A percentile compares a stretch with the other conserved stretches of the same genome.
Conservation (phyloP, 768 basidiomycete genomes). For the Dacryopinax primogenitus region DNA sequence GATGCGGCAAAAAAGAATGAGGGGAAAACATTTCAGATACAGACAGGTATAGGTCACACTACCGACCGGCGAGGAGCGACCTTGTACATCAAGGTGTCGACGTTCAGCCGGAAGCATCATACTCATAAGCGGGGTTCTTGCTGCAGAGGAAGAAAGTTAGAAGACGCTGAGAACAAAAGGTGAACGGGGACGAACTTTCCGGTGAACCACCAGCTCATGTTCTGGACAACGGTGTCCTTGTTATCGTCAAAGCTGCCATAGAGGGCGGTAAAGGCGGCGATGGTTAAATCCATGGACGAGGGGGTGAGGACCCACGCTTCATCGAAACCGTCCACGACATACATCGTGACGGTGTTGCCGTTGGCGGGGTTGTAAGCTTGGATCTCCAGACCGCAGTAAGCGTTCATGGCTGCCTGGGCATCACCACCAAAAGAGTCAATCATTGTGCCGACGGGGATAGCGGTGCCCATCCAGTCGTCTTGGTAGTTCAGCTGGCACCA, state of each 20-base stretch:
- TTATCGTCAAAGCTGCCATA: slow-evolving; percentile 14
- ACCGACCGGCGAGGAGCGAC: slow-evolving; percentile 4
- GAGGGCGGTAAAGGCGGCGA: slow-evolving; percentile 13
- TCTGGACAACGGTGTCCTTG: slow-evolving; percentile 15
- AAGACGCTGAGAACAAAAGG: background rate
- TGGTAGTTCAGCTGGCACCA: slow-evolving; percentile 17
- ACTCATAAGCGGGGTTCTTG: background rate
- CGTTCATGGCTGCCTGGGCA: slow-evolving; percentile 11
- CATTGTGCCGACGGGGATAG: slow-evolving; percentile 18
- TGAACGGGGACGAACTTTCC: slow-evolving; percentile 10
- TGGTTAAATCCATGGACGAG: slow-evolving; percentile 11
- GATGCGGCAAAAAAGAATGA: background rate
- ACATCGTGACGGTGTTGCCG: slow-evolving; percentile 13
- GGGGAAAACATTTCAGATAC: background rate
- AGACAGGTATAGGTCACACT: background rate
- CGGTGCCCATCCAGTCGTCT: slow-evolving; percentile 17
- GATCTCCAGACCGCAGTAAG: slow-evolving; percentile 20
- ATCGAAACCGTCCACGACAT: slow-evolving; percentile 20
- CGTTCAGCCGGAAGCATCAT: background rate
- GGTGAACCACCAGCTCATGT: slow-evolving; percentile 18
- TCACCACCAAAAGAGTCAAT: slow-evolving; percentile 17
- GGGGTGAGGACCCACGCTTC: slow-evolving; percentile 4
- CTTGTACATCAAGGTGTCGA: background rate
- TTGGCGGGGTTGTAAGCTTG: slow-evolving; percentile 11
- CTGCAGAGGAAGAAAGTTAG: background rate